Evolutionary conservation across 768 basidiomycete species (phyloP), one percentile per base, ranked within the genome.

Genomic region (Tremella fuciformis): DNA sequence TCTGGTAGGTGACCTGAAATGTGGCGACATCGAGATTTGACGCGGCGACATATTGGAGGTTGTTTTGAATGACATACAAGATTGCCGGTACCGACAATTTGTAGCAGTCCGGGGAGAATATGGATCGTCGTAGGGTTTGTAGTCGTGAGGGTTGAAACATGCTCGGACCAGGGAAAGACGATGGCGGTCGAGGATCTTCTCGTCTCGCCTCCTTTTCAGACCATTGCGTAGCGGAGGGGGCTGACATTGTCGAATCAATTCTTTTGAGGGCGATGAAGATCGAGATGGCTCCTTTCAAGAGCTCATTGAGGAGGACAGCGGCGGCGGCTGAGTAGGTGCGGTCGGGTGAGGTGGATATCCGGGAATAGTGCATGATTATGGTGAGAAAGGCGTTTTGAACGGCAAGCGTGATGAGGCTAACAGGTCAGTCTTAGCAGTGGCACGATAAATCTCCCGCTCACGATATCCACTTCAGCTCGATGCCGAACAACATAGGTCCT

Each of bases 21-120:
- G 92, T 96, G 19, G 93, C 92, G 15, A 89, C 91, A 65, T 91
- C 87, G 60, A 98, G 81, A 77, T 98, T 97, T 42, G 88, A 87
- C 4, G 89, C 90, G 34, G 93, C 93, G 53, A 93, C 86, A 77
- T 91, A 97, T 78, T 96, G 93, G 34, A 98, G 81, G 80, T 91
- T 91, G 80, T 94, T 94, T 81, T 97, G 90, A 60, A 93, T 84
- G 73, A 91, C 88, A 75, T 96, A 98, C 71, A 97, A 85, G 72
- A 96, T 88, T 52, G 94, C 93, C 21, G 94, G 94, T 71, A 98
- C 91, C 46, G 92, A 91, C 26, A 98, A 79, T 76, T 97, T 97
- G 91, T 92, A 96, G 77, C 94, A 96, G 78, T 98, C 94, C 13
- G 82, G 79, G 62, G 90, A 88, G 77, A 92, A 88, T 21, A 96